phyloP scores from a whole-genome alignment of 225 moss, liverwort and hornwort genomes.

The Sphagnum tenellum region DNA sequence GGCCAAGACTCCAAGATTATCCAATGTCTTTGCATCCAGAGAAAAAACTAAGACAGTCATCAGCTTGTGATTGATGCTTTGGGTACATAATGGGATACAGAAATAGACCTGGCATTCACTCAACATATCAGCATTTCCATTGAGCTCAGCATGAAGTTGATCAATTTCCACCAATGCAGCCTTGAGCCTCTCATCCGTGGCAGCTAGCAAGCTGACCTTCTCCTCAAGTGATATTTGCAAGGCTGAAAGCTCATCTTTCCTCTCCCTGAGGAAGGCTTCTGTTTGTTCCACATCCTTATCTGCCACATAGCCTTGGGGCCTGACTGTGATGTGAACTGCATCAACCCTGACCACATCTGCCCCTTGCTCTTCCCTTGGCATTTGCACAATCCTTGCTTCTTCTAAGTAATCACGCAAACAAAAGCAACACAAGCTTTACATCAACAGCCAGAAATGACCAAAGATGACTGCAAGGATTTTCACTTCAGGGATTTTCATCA shows the following conservation, averaged over 20 bases:
- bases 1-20: too few species aligned
- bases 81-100: too few species aligned
- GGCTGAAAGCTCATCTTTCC: constrained; percentile 34
- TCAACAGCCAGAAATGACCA: too few species aligned
- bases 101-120: constrained; percentile 81
- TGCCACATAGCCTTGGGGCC: constrained; percentile 7
- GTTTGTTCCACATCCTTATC: constrained; percentile 11
- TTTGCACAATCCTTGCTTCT: constrained; percentile 3
- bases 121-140: constrained; percentile 63
- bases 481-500: too few species aligned
- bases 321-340: constrained; percentile 9
- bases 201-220: constrained; percentile 43
- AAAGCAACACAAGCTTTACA: not conserved
- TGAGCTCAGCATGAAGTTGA: constrained; percentile 50
- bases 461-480: too few species aligned
- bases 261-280: constrained; percentile 19
- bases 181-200: constrained; percentile 60
- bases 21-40: too few species aligned
- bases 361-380: constrained; percentile 7
- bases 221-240: constrained; percentile 41
- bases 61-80: too few species aligned
- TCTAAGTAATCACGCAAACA: constrained; percentile 21
- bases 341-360: constrained; percentile 8
- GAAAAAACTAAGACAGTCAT: too few species aligned
- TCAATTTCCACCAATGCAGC: constrained; percentile 53